Evolutionary conservation across 192 early-diverging fungal species (phyloP).

Genomic region (Umbelopsis sp.): DNA sequence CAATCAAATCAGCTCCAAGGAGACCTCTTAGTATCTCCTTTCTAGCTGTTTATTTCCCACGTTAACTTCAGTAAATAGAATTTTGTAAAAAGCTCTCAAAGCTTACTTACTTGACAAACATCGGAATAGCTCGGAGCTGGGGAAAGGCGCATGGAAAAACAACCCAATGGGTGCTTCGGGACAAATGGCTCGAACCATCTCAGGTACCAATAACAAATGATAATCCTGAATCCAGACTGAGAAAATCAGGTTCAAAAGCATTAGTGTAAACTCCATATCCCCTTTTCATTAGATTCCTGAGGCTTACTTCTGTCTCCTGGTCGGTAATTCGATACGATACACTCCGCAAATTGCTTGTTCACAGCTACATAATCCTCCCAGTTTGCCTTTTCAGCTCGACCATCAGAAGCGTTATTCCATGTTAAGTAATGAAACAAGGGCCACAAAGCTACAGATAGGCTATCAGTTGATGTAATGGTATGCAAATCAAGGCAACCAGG

Average conservation of each 20-base stretch:
- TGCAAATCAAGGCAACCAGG: neutral
- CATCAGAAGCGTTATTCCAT: conserved; percentile 75
- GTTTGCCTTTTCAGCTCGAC: conserved; percentile 59
- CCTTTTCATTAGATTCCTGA: neutral
- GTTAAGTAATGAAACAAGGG: conserved; percentile 94
- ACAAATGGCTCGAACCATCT: conserved; percentile 78
- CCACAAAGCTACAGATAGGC: conserved; percentile 77
- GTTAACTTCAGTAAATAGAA: neutral
- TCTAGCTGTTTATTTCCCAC: conserved; percentile 53
- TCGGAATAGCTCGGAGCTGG: conserved; percentile 93
- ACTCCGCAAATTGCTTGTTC: conserved; percentile 78
- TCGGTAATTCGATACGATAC: conserved; percentile 71
- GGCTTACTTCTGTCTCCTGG: conserved; percentile 77
- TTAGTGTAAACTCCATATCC: neutral
- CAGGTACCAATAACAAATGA: conserved; percentile 90
- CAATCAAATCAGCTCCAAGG: conserved; percentile 90
- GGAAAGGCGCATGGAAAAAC: conserved; percentile 97
- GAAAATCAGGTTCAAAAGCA: conserved; percentile 29
- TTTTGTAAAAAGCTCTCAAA: too few species aligned
- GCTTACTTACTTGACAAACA: conserved; percentile 73
- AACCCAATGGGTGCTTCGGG: conserved; percentile 89
- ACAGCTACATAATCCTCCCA: conserved; percentile 85
- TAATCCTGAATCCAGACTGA: conserved; percentile 99
- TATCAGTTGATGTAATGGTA: neutral
- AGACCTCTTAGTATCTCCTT: conserved; percentile 85